Conservation (phyloP, 805 yeast species). For the Candida ascalaphidarum region DNA sequence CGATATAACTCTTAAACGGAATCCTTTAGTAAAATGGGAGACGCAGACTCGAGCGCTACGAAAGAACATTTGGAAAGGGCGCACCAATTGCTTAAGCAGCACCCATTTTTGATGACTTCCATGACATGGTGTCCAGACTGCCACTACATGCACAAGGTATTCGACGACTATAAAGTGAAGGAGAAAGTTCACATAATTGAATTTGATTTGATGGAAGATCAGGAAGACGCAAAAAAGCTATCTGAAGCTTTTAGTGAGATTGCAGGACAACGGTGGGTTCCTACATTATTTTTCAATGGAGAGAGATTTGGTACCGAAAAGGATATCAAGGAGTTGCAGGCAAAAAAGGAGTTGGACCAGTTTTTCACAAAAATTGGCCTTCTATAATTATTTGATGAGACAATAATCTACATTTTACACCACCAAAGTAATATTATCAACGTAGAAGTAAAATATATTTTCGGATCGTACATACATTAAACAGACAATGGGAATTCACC, state of each 20-base stretch:
- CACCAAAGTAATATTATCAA: no score
- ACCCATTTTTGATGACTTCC: slow-evolving; percentile 50
- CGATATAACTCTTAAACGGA: no score
- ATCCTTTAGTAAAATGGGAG: no score
- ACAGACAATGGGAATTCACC: slow-evolving; percentile 63
- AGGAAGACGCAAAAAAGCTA: slow-evolving; percentile 41
- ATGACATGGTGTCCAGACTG: slow-evolving; percentile 81
- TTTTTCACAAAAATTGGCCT: no score
- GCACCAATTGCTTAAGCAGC: slow-evolving; percentile 32
- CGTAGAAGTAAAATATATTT: no score
- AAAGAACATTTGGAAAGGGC: slow-evolving; percentile 29
- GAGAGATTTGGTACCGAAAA: slow-evolving; percentile 50
- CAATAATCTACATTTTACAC: neutral
- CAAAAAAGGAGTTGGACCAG: no score
- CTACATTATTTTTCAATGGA: slow-evolving; percentile 56
- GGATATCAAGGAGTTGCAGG: slow-evolving; percentile 8
- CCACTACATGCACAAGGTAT: slow-evolving; percentile 49
- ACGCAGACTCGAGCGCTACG: no score
- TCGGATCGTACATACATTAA: slow-evolving; percentile 5
- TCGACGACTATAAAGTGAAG: slow-evolving; percentile 42
- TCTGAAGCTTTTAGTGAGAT: slow-evolving; percentile 49
- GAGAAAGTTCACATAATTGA: slow-evolving; percentile 50
- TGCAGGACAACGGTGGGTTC: slow-evolving; percentile 61
- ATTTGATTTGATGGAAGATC: slow-evolving; percentile 42
- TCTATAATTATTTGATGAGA: slow-evolving; percentile 4